Evolutionary conservation across 1,139 yeast species (phyloP).

Genomic region (Scheffersomyces lignicola): DNA sequence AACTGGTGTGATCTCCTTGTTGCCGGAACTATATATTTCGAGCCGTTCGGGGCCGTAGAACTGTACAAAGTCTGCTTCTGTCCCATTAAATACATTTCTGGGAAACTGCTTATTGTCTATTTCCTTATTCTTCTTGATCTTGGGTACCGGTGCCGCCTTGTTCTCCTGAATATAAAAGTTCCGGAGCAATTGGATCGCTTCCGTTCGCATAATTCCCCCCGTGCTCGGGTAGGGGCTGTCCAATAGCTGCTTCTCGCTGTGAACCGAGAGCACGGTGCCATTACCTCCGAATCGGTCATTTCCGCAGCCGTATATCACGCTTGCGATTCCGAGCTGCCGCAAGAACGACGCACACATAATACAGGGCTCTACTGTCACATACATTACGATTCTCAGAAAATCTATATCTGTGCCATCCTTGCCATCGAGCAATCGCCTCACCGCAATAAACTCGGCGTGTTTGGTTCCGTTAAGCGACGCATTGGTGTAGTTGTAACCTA

Average conservation of each 20-base stretch:
- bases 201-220: slow-evolving; percentile 80
- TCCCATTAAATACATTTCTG: slow-evolving; percentile 22
- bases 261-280: slow-evolving; percentile 75
- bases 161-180: slow-evolving; percentile 85
- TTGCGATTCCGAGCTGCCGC: slow-evolving; percentile 71
- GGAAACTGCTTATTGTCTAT: slow-evolving; percentile 70
- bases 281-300: slow-evolving; percentile 97
- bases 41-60: slow-evolving; percentile 30
- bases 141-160: slow-evolving; percentile 79
- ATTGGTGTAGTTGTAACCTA: slow-evolving; percentile 90
- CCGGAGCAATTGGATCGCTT: slow-evolving; percentile 78
- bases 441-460: slow-evolving; percentile 90
- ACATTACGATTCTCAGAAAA: slow-evolving; percentile 58
- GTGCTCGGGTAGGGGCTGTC: slow-evolving; percentile 52
- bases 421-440: slow-evolving; percentile 38
- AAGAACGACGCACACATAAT: slow-evolving; percentile 96
- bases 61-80: slow-evolving; percentile 22
- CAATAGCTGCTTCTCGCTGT: slow-evolving; percentile 43
- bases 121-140: slow-evolving; percentile 71
- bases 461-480: slow-evolving; percentile 77
- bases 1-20: slow-evolving; percentile 33
- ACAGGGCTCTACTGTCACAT: slow-evolving; percentile 97
- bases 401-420: slow-evolving; percentile 9
- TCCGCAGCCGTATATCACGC: slow-evolving; percentile 87
- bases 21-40: slow-evolving; percentile 9